These are phyloP conservation scores for Dipteronia dyeriana DNA, from an alignment of 345 rosid genomes.

Conservation along the genomic window DNA sequence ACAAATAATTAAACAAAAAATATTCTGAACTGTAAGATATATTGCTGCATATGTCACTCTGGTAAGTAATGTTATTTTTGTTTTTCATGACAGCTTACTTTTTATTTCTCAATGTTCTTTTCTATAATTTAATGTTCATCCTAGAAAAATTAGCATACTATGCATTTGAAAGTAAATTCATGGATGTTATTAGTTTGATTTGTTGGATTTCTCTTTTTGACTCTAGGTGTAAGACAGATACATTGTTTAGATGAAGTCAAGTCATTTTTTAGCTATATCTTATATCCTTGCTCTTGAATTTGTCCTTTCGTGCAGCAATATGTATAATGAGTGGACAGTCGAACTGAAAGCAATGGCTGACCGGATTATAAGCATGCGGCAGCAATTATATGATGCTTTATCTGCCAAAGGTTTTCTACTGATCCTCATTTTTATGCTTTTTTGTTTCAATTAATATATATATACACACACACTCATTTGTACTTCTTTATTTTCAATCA, in stretches of 20 bases:
- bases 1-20: background rate
- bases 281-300: slow-evolving; percentile 14
- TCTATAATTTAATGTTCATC: background rate
- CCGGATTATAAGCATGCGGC: slow-evolving; percentile 69
- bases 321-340: slow-evolving; percentile 66
- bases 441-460: background rate
- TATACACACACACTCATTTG: background rate
- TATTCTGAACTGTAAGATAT: background rate
- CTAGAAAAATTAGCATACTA: background rate
- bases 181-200: background rate
- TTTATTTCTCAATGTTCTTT: background rate
- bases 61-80: background rate
- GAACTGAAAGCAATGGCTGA: slow-evolving; percentile 81
- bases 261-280: background rate
- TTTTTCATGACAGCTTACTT: background rate
- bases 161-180: background rate
- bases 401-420: slow-evolving; percentile 45
- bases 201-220: background rate
- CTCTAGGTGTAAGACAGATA: background rate
- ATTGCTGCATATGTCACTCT: background rate
- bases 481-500: background rate
- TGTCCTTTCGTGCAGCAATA: slow-evolving; percentile 36
- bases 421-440: slow-evolving; percentile 15
- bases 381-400: slow-evolving; percentile 61
- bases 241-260: background rate